These are phyloP conservation scores for Xanthoparmelia taractica DNA, from an alignment of 495 filamentous ascomycete genomes.

Conservation along the genomic window DNA sequence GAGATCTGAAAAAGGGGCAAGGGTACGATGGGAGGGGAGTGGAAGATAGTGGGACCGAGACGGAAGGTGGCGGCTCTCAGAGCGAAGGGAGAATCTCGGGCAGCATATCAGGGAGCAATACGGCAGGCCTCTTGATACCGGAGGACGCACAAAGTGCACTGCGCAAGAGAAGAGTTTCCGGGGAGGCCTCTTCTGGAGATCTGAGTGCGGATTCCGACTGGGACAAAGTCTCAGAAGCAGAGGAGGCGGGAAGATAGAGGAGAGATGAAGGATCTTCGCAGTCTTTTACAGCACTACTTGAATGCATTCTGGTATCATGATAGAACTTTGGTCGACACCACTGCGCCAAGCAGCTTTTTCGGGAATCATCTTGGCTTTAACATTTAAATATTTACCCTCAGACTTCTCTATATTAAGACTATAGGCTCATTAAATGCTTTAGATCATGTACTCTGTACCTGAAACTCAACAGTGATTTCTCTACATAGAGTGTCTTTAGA, in stretches of 20 bases:
- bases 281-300: neutral
- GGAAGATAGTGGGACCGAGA: constrained; percentile 45
- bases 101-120: constrained; percentile 7
- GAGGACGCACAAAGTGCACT: constrained; percentile 28
- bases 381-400: neutral
- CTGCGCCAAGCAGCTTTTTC: neutral
- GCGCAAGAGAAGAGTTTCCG: constrained; percentile 38
- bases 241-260: constrained; percentile 15
- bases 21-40: constrained; percentile 30
- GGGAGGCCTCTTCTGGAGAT: constrained; percentile 43
- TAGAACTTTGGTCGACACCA: neutral
- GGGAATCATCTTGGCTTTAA: neutral
- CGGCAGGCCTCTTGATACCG: constrained; percentile 20
- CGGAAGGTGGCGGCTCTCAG: constrained; percentile 31
- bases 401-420: neutral
- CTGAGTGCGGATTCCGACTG: constrained; percentile 50
- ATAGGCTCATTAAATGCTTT: neutral
- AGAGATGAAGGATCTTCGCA: neutral
- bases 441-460: neutral
- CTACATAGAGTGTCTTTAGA: too few species aligned
- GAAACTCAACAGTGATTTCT: neutral
- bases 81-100: constrained; percentile 17
- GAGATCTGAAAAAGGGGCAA: constrained; percentile 32
- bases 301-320: neutral
- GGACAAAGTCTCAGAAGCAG: constrained; percentile 32